Evolutionary conservation across 129 eudicot genomes (phyloP).

Genomic region (Mikania micrantha): DNA sequence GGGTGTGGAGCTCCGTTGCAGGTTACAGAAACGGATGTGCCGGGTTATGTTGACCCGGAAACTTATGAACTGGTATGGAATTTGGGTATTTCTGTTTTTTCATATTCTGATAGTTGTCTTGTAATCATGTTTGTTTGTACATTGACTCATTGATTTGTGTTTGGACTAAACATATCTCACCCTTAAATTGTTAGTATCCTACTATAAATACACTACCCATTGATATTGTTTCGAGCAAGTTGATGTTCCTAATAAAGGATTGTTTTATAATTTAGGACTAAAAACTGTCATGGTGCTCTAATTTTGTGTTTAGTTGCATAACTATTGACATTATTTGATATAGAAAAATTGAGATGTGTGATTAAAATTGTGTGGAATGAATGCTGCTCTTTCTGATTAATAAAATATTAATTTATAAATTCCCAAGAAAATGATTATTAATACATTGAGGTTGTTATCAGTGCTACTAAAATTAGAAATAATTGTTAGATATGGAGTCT

Average conservation of each 20-base stretch:
- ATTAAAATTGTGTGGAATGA: not conserved
- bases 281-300: not conserved
- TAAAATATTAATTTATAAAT: not conserved
- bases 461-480: not conserved
- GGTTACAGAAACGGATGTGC: constrained; percentile 58
- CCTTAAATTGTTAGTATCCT: too few species aligned
- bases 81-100: not conserved
- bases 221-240: not conserved
- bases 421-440: not conserved
- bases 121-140: not conserved
- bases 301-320: not conserved
- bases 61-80: constrained; percentile 67
- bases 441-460: not conserved
- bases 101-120: not conserved
- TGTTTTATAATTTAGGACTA: not conserved
- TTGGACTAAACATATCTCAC: too few species aligned
- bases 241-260: not conserved
- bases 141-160: not conserved
- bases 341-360: not conserved
- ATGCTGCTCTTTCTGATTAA: not conserved
- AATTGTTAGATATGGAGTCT: not conserved
- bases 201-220: too few species aligned
- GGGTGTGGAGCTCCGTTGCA: constrained; percentile 98
- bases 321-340: not conserved
- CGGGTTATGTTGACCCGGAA: constrained; percentile 81